Conservation (phyloP, 495 filamentous ascomycete genomes). For the Penicillium antarcticum region DNA sequence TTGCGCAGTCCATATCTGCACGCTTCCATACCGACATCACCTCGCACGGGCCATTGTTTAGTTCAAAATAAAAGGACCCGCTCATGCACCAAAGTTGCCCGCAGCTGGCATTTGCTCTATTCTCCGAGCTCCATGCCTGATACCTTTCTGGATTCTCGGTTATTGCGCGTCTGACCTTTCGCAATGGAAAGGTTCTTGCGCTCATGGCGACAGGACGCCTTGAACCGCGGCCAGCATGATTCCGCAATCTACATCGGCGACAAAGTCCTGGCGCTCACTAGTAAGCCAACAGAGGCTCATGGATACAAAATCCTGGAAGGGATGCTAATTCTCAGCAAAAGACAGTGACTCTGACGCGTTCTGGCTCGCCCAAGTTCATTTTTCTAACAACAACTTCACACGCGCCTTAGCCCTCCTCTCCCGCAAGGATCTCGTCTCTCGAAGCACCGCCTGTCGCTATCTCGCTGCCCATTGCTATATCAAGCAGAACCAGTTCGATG, state of each 20-base stretch:
- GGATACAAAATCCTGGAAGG: neutral
- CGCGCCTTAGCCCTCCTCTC: constrained; percentile 80
- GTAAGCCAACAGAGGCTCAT: constrained; percentile 41
- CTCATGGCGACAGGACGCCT: constrained; percentile 87
- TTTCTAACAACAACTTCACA: constrained; percentile 88
- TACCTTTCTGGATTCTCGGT: neutral
- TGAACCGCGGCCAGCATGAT: constrained; percentile 92
- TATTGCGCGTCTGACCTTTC: constrained; percentile 4
- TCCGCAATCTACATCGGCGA: constrained; percentile 95
- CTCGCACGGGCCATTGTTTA: constrained; percentile 26
- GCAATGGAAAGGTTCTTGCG: constrained; percentile 87
- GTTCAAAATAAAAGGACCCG: constrained; percentile 20
- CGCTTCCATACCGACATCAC: neutral
- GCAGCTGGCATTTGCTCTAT: constrained; percentile 2
- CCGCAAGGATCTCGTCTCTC: constrained; percentile 77
- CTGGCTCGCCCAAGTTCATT: constrained; percentile 92
- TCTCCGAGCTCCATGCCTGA: constrained; percentile 2
- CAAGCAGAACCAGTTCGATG: constrained; percentile 82
- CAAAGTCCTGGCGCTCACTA: constrained; percentile 90
- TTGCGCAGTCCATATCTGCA: too few relatives aligned
- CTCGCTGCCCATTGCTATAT: constrained; percentile 91
- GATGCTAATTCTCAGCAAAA: constrained; percentile 35
- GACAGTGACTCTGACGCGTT: constrained; percentile 89
- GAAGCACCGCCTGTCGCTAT: constrained; percentile 82
- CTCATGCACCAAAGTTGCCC: constrained; percentile 14